Evolutionary conservation across 1,284 basidiomycete species (phyloP), one percentile per base, ranked within the genome.

Genomic region (Kwoniella shivajii): DNA sequence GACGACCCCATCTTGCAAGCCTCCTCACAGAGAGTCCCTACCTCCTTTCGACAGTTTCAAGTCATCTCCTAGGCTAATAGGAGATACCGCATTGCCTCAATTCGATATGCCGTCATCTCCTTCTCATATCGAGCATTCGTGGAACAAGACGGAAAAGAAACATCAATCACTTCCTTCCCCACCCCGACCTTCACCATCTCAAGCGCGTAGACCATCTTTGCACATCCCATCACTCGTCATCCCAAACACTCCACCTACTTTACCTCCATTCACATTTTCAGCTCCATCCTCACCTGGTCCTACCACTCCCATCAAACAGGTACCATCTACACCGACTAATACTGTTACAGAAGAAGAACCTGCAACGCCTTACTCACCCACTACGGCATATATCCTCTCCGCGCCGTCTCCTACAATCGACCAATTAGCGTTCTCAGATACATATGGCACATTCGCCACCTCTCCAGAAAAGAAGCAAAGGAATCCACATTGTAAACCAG

Each of bases 361-460:
- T 4, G 20, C 27, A 4, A 64, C 64, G 6, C 64, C 59, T n/a
- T 62, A 60, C 22, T 66, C 64, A 18, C 64, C 64, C 14, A 61
- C 54, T n/a, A 66, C 64, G 20, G 57, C 64, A 2, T 60, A 61
- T 27, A 63, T 66, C 27, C 54, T 66, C 16, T 44, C 57, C 26
- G 62, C 59, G 11, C 45, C 53, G 7, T 30, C 30, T 10, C 41
- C 44, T 42, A 55, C 33, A 44, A 51, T 38, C 27, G 41, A 58
- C 29, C 50, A 50, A 30, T 37, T 36, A 44, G 41, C 50, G 9
- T 36, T 37, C 22, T 64, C 55, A n/a, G 39, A 6, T n/a, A 52
- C 30, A n/a, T 41, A n/a, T 11, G 41, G 29, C 5, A 2, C 27
- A 31, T 34, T 47, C 46, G 27, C 30, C 29, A 24, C 7, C 22